Percentiles rank a stretch among this genome's conserved stretches.
Conservation (phyloP, 2,329 filamentous ascomycete genomes). For the Penicillium crustosum region DNA sequence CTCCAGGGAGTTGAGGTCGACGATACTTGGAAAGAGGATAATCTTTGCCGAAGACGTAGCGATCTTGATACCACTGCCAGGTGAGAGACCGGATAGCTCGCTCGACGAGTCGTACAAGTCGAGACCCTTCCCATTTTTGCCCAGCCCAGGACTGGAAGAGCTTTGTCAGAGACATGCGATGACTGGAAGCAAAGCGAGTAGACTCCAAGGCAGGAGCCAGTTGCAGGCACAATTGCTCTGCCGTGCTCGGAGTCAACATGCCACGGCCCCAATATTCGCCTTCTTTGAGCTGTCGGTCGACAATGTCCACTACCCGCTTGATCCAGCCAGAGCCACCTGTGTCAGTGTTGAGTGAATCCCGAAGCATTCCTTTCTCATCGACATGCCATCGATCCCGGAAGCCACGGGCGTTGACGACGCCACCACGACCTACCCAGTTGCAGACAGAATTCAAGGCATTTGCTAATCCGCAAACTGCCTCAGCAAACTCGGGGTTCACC, state of each 20-base stretch:
- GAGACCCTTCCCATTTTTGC: constrained; percentile 82
- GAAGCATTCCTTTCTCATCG: constrained; percentile 75
- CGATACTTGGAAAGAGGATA: constrained; percentile 62
- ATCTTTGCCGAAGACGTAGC: constrained; percentile 63
- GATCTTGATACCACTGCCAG: constrained; percentile 86
- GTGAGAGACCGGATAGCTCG: constrained; percentile 74
- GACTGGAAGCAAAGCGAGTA: constrained; percentile 27
- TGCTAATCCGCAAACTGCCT: constrained; percentile 92
- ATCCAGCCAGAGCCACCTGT: constrained; percentile 72
- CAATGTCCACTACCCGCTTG: constrained; percentile 85
- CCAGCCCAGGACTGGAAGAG: constrained; percentile 63
- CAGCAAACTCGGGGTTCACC: constrained; percentile 93
- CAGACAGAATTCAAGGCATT: constrained; percentile 97
- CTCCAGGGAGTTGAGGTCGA: constrained; percentile 70
- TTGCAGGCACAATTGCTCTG: constrained; percentile 54
- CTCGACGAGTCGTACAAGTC: constrained; percentile 79
- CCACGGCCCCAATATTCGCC: constrained; percentile 83
- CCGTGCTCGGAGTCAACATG: constrained; percentile 58
- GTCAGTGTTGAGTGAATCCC: constrained; percentile 66
- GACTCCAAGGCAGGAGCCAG: constrained; percentile 40
- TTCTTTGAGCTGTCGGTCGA: constrained; percentile 81
- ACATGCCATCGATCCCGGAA: constrained; percentile 91
- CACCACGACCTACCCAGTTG: constrained; percentile 87
- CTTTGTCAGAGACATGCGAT: constrained; percentile 33
- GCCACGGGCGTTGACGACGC: constrained; percentile 71